Conservation (phyloP, 306 rosid species). For the Quercus engelmannii region DNA sequence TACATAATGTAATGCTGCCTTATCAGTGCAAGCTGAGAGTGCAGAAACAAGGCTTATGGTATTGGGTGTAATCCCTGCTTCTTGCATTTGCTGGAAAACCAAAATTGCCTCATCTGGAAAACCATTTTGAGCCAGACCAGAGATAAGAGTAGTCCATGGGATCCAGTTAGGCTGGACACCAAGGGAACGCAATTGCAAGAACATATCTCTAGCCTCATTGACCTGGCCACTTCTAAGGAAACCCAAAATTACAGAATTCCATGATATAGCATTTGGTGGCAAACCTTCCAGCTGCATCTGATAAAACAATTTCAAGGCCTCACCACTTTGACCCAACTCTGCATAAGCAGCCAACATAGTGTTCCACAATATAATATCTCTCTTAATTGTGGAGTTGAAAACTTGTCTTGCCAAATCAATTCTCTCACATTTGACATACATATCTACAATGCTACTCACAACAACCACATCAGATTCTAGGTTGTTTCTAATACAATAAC, state of each 20-base stretch:
- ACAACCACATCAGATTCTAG: conserved; percentile 59
- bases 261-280: conserved; percentile 66
- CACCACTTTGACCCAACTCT: conserved; percentile 62
- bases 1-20: conserved; percentile 57
- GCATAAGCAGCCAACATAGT: conserved; percentile 78
- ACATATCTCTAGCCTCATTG: conserved; percentile 57
- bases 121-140: conserved; percentile 67
- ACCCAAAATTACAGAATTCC: conserved; percentile 72
- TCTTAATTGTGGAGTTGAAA: conserved; percentile 31
- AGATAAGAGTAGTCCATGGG: conserved; percentile 74
- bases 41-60: conserved; percentile 46
- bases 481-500: conserved; percentile 60
- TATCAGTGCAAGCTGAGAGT: conserved; percentile 51
- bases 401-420: conserved; percentile 53
- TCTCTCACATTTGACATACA: conserved; percentile 74
- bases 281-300: conserved; percentile 72
- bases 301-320: conserved; percentile 69
- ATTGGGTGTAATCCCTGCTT: conserved; percentile 55
- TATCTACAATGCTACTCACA: conserved; percentile 52
- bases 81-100: conserved; percentile 57
- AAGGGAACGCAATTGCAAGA: conserved; percentile 55
- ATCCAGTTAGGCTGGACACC: conserved; percentile 53
- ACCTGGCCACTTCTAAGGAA: conserved; percentile 71
- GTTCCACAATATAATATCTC: conserved; percentile 77
- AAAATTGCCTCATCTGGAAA: conserved; percentile 47